Evolutionary conservation across 768 basidiomycete genomes (phyloP).

Genomic region (Albatrellus ellisii): DNA sequence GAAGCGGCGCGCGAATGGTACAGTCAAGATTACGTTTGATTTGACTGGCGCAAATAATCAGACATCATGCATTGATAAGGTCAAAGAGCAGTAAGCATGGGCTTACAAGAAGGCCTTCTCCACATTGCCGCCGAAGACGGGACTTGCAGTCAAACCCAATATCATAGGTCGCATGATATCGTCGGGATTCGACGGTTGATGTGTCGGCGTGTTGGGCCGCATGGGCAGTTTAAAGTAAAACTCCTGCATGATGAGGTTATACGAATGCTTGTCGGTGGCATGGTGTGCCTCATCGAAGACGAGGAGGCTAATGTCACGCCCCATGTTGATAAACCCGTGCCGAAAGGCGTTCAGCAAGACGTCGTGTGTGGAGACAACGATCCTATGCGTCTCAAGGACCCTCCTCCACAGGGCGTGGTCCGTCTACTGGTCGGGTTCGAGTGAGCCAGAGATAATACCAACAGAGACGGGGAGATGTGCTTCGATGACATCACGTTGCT

Average conservation of each 20-base stretch:
- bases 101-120: slow-evolving; percentile 45
- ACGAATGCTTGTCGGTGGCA: slow-evolving; percentile 57
- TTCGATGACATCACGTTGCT: slow-evolving; percentile 49
- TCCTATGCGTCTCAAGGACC: slow-evolving; percentile 39
- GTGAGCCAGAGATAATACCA: slow-evolving; percentile 55
- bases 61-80: not conserved
- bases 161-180: slow-evolving; percentile 40
- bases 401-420: slow-evolving; percentile 42
- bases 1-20: slow-evolving; percentile 48
- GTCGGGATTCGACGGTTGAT: not conserved
- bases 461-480: slow-evolving; percentile 44
- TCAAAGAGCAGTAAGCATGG: not conserved
- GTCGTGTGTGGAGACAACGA: slow-evolving; percentile 67
- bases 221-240: slow-evolving; percentile 48
- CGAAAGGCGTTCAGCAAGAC: slow-evolving; percentile 67
- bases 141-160: slow-evolving; percentile 75
- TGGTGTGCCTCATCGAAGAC: slow-evolving; percentile 81
- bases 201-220: slow-evolving; percentile 14
- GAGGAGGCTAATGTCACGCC: slow-evolving; percentile 48
- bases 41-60: slow-evolving; percentile 28
- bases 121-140: slow-evolving; percentile 67
- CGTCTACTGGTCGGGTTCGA: slow-evolving; percentile 70
- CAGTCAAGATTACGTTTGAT: slow-evolving; percentile 61
- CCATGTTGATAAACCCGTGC: slow-evolving; percentile 54
- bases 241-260: slow-evolving; percentile 63